Evolutionary conservation across 768 basidiomycete species (phyloP), one percentile per base, ranked within the genome.

Genomic region (Hypsizygus marmoreus): DNA sequence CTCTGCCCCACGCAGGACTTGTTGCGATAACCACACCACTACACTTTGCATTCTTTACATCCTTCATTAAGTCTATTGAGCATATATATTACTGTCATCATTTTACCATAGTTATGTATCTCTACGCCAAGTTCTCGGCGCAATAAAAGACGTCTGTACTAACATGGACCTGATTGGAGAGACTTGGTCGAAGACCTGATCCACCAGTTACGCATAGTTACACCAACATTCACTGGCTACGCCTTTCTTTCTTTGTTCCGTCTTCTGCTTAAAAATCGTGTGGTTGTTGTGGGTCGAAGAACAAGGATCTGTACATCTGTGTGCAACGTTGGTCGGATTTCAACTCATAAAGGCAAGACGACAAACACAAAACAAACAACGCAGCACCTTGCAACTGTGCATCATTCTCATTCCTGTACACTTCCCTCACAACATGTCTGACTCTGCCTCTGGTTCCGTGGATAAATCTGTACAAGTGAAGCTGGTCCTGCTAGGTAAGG

Each of bases 401-500:
- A 45, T 46, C 23, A 40, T 45, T 43, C 42, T 47, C 43, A 40
- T 49, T 50, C 35, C 35, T 20, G 31, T 23, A 45, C 51, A 43
- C 44, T 40, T 45, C 43, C 31, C 46, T 45, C 49, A 53, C 60
- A 63, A 54, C 47, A 91, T 91, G 91, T 71, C 85, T 32, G 88
- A 91, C 62, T 66, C 82, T 66, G 81, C 84, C 58, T 83, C 87
- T 55, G 83, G 83, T 48, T 76, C 86, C 29, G 73, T 74, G 45
- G 91, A 93, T 69, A 95, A 90, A 69, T 93, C 94, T 54, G 87
- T 97, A 8, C 95, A 97, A 71, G 95, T 99, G 53, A 99, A 99
- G 68, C 86, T 99, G 37, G 95, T 98, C 51, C 79, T 98, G 14
- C 80, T 99, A 53, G 95, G 95, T 94, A 58, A 63, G 83, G 1